Evolutionary conservation across 176 grass and related monocot genomes (phyloP).

Genomic region (Canna indica): DNA sequence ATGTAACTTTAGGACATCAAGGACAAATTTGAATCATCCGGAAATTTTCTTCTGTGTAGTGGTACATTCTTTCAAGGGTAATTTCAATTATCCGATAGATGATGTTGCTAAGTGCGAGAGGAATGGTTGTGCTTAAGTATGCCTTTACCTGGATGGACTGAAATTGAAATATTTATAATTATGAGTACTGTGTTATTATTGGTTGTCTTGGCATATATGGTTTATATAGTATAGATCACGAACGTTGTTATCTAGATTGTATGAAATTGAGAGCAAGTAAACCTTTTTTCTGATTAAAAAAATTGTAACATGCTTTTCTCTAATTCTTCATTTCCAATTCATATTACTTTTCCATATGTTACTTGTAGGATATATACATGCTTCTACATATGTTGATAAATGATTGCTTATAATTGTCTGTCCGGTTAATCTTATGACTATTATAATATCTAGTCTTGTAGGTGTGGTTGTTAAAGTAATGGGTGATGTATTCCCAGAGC

Average conservation of each 20-base stretch:
- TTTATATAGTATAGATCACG: not conserved
- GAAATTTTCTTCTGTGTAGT: not conserved
- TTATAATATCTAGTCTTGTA: conserved; percentile 56
- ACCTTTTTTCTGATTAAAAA: not conserved
- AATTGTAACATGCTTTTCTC: not conserved
- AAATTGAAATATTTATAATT: not conserved
- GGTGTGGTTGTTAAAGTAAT: conserved; percentile 65
- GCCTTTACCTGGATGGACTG: not conserved
- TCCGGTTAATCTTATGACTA: not conserved
- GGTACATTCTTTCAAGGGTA: not conserved
- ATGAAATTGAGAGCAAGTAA: not conserved
- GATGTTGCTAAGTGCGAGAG: not conserved
- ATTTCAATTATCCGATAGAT: too few relatives aligned
- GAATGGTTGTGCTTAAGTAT: not conserved
- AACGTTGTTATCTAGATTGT: not conserved
- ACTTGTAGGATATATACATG: not conserved
- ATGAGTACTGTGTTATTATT: not conserved
- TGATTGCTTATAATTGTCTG: not conserved
- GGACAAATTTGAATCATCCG: not conserved
- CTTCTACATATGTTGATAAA: not conserved
- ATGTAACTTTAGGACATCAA: not conserved
- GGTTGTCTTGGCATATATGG: not conserved
- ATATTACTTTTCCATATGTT: not conserved
- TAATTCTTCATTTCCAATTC: not conserved
- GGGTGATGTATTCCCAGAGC: conserved; percentile 84